A percentile compares a stretch with the other conserved stretches of the same genome.
phyloP scores from a whole-genome alignment of 2,329 filamentous ascomycete species.

The Monosporascus sp. region DNA sequence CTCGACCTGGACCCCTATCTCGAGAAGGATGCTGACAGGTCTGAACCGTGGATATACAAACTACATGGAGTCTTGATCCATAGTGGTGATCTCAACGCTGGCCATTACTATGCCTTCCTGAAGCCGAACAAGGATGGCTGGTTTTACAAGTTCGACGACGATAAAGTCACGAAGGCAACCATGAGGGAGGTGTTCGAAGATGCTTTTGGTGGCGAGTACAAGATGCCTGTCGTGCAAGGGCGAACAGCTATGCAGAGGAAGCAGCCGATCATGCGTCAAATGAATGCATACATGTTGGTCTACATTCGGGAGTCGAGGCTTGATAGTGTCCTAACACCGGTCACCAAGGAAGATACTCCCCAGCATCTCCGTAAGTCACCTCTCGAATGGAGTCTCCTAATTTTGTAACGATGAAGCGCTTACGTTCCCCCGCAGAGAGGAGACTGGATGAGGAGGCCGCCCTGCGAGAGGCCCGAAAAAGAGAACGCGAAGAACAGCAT shows the following conservation, averaged over 20 bases:
- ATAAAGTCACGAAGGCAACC: conserved; percentile 92
- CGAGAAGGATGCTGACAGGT: conserved; percentile 77
- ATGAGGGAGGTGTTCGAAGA: conserved; percentile 90
- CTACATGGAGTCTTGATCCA: conserved; percentile 94
- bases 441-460: conserved; percentile 79
- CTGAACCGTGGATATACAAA: conserved; percentile 87
- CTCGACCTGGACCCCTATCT: conserved; percentile 86
- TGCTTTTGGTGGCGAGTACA: conserved; percentile 90
- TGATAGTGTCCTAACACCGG: conserved; percentile 75
- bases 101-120: conserved; percentile 96
- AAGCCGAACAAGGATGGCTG: conserved; percentile 89
- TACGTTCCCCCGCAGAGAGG: conserved; percentile 45
- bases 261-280: conserved; percentile 57
- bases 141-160: conserved; percentile 97
- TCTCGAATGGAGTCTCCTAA: conserved; percentile 13
- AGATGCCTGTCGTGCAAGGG: conserved; percentile 40
- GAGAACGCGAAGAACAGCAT: conserved; percentile 91
- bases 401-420: neutral
- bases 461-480: conserved; percentile 68
- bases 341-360: conserved; percentile 75
- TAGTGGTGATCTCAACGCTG: conserved; percentile 92
- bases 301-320: conserved; percentile 86
- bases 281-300: conserved; percentile 97
- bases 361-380: conserved; percentile 64
- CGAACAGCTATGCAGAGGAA: conserved; percentile 50